phyloP scores from a whole-genome alignment of 176 grass and related monocot species.

The Urochloa ruziziensis region DNA sequence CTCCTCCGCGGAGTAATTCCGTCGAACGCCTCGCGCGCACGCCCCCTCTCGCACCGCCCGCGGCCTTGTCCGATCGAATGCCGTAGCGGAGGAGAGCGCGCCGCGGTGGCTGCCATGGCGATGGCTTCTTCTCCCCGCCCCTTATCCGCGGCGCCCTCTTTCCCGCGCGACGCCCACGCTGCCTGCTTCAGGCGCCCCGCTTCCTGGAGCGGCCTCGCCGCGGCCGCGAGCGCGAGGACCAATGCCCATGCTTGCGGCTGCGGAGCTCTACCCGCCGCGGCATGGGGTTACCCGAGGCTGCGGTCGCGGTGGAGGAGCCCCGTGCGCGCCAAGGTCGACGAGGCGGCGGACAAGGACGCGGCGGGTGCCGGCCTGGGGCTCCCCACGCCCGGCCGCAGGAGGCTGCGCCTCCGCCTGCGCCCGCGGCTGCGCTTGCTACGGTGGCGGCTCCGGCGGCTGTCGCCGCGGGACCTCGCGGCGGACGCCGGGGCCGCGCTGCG shows the following conservation, averaged over 20 bases:
- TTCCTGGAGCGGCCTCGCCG: constrained; percentile 12
- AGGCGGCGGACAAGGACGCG: constrained; percentile 40
- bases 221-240: neutral
- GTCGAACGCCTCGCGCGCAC: constrained; percentile 23
- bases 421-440: constrained; percentile 37
- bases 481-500: constrained; percentile 30
- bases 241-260: constrained; percentile 16
- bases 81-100: neutral
- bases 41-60: neutral
- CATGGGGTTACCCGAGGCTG: neutral
- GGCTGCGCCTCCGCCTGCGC: constrained; percentile 30
- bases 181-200: neutral
- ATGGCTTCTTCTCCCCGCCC: constrained; percentile 38
- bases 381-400: constrained; percentile 25
- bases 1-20: constrained; percentile 25
- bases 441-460: constrained; percentile 44
- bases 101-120: constrained; percentile 23
- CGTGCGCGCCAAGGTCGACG: constrained; percentile 37
- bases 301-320: constrained; percentile 26
- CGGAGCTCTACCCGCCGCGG: neutral
- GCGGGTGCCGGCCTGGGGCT: constrained; percentile 34
- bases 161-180: constrained; percentile 12
- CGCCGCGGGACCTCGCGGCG: constrained; percentile 31
- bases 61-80: constrained; percentile 32
- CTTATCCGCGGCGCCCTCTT: constrained; percentile 27